Conservation (phyloP, 108 stramenopile species). For the Chaetoceros muelleri region DNA sequence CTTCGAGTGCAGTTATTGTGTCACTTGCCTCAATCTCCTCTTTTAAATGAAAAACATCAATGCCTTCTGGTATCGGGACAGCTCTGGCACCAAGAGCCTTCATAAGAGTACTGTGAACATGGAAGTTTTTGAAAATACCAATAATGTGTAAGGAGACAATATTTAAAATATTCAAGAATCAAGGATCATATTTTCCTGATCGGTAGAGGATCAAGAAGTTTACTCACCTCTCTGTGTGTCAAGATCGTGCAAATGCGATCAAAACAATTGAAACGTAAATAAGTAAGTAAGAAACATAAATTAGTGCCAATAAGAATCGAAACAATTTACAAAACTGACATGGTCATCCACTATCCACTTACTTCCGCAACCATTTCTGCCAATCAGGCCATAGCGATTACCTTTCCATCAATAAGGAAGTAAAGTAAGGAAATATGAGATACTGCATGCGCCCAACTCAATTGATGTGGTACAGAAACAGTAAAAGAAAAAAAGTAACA, state of each 20-base stretch:
- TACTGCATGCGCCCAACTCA: too few relatives aligned
- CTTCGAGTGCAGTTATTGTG: conserved; percentile 91
- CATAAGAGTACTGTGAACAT: conserved; percentile 72
- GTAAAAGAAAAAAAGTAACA: conserved; percentile 50
- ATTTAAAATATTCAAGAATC: too few relatives aligned
- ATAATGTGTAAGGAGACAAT: background rate
- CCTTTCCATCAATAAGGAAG: too few relatives aligned
- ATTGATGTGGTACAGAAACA: too few relatives aligned
- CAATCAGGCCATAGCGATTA: conserved; percentile 40
- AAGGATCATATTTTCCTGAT: background rate
- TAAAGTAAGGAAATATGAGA: too few relatives aligned
- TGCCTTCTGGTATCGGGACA: conserved; percentile 90
- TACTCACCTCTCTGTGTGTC: too few relatives aligned
- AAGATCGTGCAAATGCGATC: too few relatives aligned
- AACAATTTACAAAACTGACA: background rate
- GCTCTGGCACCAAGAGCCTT: conserved; percentile 85
- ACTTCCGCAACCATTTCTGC: conserved; percentile 72
- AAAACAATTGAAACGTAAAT: too few relatives aligned
- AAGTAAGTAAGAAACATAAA: too few relatives aligned
- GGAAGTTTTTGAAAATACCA: background rate
- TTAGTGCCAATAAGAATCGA: background rate
- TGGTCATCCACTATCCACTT: background rate
- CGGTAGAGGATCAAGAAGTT: too few relatives aligned
- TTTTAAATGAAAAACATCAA: conserved; percentile 93
- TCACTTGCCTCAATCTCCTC: conserved; percentile 92